Base-by-base conservation (phyloP, 257 asterid genomes). In the Salvia miltiorrhiza region DNA sequence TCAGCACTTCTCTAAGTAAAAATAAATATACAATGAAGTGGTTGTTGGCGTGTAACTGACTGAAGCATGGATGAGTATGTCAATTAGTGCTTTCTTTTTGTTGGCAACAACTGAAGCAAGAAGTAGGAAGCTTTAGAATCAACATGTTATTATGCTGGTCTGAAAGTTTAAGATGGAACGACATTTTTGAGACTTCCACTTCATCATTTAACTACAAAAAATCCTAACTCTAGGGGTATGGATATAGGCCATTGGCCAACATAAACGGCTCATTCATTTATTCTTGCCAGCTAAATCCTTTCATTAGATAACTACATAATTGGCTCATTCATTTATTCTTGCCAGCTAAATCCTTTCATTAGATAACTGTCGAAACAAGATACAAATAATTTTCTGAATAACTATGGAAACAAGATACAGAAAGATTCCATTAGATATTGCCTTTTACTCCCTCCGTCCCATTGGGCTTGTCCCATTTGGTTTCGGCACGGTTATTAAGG, bases 121-220 rank as follows among this genome's bases (percentile, higher is more conserved):
- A 20, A n/a, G 9, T 14, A 44, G 12, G 57, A 21, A 58, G 21
- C n/a, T 57, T 33, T 3, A 32, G 14, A 30, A 5, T 37, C 33
- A 12, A 56, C 5, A 3, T 4, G 45, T 35, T 52, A 47, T 39
- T 40, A 13, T 21, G 32, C 56, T 41, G 55, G 44, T 41, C 64
- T n/a, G 14, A 68, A 67, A 55, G 65, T 68, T 43, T 67, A 19
- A 20, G 64, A 53, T 21, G 55, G 47, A 35, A 35, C 24, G 10
- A 10, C 47, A 16, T n/a, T 14, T 17, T n/a, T n/a, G n/a, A n/a
- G 28, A 19, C 52, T 5, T n/a, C 23, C 9, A n/a, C 9, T 5
- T 45, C 23, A n/a, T 45, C 52, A n/a, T 45, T n/a, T 45, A 4
- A 14, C n/a, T 47, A 47, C 24, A 6, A 6, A 49, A 19, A 19